A percentile compares a stretch with the other conserved stretches of the same genome.
Evolutionary conservation across 2,329 filamentous ascomycete species (phyloP).

Genomic region (Colletotrichum gigasporum): DNA sequence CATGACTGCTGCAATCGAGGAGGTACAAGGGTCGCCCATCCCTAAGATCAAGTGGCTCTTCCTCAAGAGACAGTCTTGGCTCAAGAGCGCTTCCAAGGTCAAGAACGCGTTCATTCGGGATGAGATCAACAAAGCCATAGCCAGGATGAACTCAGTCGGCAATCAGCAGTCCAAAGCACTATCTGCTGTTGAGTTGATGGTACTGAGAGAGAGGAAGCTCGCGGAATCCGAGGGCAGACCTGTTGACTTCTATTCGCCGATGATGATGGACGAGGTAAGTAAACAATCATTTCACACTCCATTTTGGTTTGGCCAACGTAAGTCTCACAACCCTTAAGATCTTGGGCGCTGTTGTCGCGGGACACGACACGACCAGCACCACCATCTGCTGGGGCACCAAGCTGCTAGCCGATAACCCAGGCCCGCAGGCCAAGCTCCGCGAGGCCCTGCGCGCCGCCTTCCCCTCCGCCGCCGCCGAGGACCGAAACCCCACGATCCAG

Average conservation of each 20-base stretch:
- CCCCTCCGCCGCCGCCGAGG: conserved; percentile 24
- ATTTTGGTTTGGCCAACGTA: background rate
- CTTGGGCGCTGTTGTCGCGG: conserved; percentile 37
- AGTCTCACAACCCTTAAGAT: too few relatives aligned
- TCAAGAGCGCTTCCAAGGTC: too few relatives aligned
- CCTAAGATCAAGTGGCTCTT: too few relatives aligned
- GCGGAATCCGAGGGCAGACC: conserved; percentile 36
- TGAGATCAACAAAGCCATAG: too few relatives aligned
- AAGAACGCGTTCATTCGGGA: too few relatives aligned
- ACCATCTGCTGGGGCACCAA: conserved; percentile 37
- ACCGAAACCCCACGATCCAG: conserved; percentile 29
- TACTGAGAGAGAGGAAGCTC: conserved; percentile 45
- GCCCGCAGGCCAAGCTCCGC: conserved; percentile 37
- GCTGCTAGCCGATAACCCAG: conserved; percentile 28
- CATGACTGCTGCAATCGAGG: too few relatives aligned
- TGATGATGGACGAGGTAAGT: conserved; percentile 43
- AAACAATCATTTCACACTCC: background rate
- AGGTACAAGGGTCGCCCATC: too few relatives aligned
- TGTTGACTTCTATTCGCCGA: conserved; percentile 40
- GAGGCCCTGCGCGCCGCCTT: conserved; percentile 24
- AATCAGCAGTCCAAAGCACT: background rate
- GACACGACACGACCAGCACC: conserved; percentile 38
- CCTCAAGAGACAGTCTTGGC: too few relatives aligned
- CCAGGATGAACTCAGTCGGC: background rate
- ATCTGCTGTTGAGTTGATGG: conserved; percentile 42